phyloP scores from a whole-genome alignment of 2,329 filamentous ascomycete species.

The Aspergillus eucalypticola region DNA sequence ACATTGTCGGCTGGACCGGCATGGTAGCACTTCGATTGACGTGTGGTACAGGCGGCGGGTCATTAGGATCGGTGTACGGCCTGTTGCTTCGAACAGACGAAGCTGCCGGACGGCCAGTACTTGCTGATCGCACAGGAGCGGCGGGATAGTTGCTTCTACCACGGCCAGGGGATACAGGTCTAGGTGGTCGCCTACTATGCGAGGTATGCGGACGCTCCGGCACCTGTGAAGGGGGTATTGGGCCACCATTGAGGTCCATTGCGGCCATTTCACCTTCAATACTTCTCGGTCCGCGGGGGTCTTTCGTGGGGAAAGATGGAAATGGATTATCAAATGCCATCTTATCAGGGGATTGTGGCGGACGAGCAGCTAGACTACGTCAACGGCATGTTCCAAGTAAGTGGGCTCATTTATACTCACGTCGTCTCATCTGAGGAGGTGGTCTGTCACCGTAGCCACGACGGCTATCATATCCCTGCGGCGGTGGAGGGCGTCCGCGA shows the following conservation, averaged over 20 bases:
- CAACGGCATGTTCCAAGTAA: not conserved
- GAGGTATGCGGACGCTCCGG: slow-evolving; percentile 42
- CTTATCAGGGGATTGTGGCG: slow-evolving; percentile 40
- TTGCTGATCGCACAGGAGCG: slow-evolving; percentile 29
- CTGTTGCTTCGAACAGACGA: slow-evolving; percentile 23
- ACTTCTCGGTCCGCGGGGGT: slow-evolving; percentile 28
- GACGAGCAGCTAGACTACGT: slow-evolving; percentile 27
- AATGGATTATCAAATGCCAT: slow-evolving; percentile 53
- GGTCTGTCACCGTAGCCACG: slow-evolving; percentile 30
- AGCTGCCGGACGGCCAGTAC: slow-evolving; percentile 25
- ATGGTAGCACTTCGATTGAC: slow-evolving; percentile 41
- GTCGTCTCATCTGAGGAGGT: slow-evolving; percentile 34
- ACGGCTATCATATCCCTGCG: slow-evolving; percentile 27
- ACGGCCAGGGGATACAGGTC: slow-evolving; percentile 26
- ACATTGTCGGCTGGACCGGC: slow-evolving; percentile 27
- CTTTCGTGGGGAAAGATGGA: slow-evolving; percentile 41
- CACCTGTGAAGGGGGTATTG: slow-evolving; percentile 25
- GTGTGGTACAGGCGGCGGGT: slow-evolving; percentile 30
- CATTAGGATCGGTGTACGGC: slow-evolving; percentile 30
- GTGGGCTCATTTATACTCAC: slow-evolving; percentile 29
- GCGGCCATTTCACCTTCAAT: slow-evolving; percentile 43
- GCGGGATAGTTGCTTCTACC: slow-evolving; percentile 26
- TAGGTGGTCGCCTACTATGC: slow-evolving; percentile 30
- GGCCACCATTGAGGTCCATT: slow-evolving; percentile 40
- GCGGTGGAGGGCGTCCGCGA: slow-evolving; percentile 27